These are phyloP conservation scores for Ophiostoma triangulosporum DNA, from an alignment of 2,329 filamentous ascomycete genomes.

Conservation along the genomic window DNA sequence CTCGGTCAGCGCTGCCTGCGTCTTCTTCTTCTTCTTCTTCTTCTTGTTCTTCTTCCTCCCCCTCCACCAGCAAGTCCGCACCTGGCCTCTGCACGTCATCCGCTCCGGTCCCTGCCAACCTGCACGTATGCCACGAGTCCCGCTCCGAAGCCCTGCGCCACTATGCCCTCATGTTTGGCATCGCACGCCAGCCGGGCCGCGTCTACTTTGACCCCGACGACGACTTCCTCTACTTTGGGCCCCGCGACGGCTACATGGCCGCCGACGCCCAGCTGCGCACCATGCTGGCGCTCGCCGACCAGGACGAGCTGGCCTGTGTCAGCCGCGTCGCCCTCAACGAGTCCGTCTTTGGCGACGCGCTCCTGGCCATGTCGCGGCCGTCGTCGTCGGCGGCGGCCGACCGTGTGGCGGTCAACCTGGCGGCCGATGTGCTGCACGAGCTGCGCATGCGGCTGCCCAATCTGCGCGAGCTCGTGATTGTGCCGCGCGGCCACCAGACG, in stretches of 20 bases:
- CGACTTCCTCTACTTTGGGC: conserved; percentile 36
- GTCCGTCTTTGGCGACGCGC: conserved; percentile 22
- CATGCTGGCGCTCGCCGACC: conserved; percentile 28
- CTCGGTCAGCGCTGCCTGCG: too few species aligned
- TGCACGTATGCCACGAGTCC: conserved; percentile 34
- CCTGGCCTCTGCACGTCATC: conserved; percentile 26
- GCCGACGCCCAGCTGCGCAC: conserved; percentile 32
- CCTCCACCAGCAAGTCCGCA: background rate
- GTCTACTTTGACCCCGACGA: conserved; percentile 27
- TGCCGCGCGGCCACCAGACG: conserved; percentile 22
- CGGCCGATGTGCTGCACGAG: conserved; percentile 26
- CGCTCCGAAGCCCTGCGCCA: conserved; percentile 29
- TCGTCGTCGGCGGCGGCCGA: background rate
- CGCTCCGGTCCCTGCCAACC: conserved; percentile 28
- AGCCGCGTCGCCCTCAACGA: conserved; percentile 33
- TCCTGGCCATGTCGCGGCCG: background rate
- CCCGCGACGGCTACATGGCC: conserved; percentile 30
- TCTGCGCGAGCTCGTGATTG: conserved; percentile 30
- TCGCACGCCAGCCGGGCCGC: conserved; percentile 26
- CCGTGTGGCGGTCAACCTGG: conserved; percentile 24
- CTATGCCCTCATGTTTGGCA: conserved; percentile 29
- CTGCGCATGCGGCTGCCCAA: conserved; percentile 25
- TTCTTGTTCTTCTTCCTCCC: conserved; percentile 6
- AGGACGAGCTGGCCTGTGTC: conserved; percentile 27
- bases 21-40: conserved; percentile 7